A percentile compares a stretch with the other conserved stretches of the same genome.
Conservation (phyloP, 1,139 yeast species). For the Geotrichum histeridarum region DNA sequence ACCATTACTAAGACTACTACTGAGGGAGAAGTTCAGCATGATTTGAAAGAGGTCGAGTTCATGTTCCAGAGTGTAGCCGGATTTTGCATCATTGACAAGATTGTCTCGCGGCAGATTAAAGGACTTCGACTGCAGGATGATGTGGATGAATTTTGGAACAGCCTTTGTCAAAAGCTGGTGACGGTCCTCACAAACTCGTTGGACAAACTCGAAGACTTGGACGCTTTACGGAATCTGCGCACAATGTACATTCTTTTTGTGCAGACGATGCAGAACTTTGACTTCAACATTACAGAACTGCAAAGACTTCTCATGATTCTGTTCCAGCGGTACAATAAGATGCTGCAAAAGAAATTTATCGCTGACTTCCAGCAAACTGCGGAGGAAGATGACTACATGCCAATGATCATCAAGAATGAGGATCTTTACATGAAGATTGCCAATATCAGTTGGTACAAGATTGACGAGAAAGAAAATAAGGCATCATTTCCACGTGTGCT, state of each 20-base stretch:
- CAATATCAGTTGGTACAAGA: conserved; percentile 65
- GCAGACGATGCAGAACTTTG: conserved; percentile 71
- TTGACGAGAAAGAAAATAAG: conserved; percentile 37
- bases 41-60: conserved; percentile 25
- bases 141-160: conserved; percentile 78
- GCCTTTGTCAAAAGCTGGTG: conserved; percentile 42
- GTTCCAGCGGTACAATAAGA: conserved; percentile 57
- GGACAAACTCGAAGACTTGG: conserved; percentile 31
- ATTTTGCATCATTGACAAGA: conserved; percentile 70
- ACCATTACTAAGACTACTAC: conserved; percentile 18
- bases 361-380: conserved; percentile 58
- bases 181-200: conserved; percentile 30
- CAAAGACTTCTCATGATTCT: conserved; percentile 58
- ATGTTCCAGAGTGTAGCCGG: conserved; percentile 61
- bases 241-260: conserved; percentile 64
- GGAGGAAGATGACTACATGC: conserved; percentile 83
- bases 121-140: conserved; percentile 39
- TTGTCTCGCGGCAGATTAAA: conserved; percentile 52
- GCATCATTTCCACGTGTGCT: conserved; percentile 60
- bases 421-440: conserved; percentile 60
- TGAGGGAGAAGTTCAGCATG: conserved; percentile 19
- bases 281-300: conserved; percentile 55
- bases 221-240: conserved; percentile 46
- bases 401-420: conserved; percentile 60
- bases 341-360: conserved; percentile 54